Evolutionary conservation across 176 grass and related monocot genomes (phyloP).

Genomic region (Triticum timopheevii): DNA sequence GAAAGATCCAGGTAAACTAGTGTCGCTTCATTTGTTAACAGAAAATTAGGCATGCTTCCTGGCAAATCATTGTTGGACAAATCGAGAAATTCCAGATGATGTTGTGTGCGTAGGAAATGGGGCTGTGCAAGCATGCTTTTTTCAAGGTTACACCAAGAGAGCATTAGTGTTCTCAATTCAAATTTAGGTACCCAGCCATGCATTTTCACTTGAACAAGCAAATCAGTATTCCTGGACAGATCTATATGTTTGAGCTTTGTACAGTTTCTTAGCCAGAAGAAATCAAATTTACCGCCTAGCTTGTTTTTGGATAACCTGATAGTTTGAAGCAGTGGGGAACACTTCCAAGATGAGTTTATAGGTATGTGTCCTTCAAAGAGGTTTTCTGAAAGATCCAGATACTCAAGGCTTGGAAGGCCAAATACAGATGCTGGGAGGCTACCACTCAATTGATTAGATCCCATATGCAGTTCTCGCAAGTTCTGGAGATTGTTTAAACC

Average conservation of each 20-base stretch:
- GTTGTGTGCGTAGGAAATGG: constrained; percentile 33
- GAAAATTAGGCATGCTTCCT: constrained; percentile 33
- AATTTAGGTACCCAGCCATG: constrained; percentile 21
- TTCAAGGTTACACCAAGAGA: constrained; percentile 35
- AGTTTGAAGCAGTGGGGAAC: not conserved
- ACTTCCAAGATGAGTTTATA: not conserved
- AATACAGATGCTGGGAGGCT: not conserved
- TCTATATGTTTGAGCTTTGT: not conserved
- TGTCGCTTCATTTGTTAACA: constrained; percentile 28
- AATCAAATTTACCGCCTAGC: not conserved
- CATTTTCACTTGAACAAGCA: not conserved
- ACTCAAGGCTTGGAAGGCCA: constrained; percentile 6
- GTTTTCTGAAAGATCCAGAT: constrained; percentile 23
- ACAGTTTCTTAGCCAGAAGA: not conserved
- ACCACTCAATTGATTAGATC: not conserved
- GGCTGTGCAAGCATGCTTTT: not conserved
- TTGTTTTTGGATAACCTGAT: not conserved
- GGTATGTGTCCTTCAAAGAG: constrained; percentile 31
- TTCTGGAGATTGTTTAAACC: not conserved
- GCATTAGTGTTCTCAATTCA: not conserved
- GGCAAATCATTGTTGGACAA: constrained; percentile 36
- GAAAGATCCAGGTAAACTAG: constrained; percentile 21
- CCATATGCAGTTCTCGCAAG: constrained; percentile 7
- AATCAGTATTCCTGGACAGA: constrained; percentile 14
- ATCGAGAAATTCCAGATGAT: constrained; percentile 14